Base-by-base conservation (phyloP, 2,329 filamentous ascomycete genomes). In the Thielaviopsis punctulata region DNA sequence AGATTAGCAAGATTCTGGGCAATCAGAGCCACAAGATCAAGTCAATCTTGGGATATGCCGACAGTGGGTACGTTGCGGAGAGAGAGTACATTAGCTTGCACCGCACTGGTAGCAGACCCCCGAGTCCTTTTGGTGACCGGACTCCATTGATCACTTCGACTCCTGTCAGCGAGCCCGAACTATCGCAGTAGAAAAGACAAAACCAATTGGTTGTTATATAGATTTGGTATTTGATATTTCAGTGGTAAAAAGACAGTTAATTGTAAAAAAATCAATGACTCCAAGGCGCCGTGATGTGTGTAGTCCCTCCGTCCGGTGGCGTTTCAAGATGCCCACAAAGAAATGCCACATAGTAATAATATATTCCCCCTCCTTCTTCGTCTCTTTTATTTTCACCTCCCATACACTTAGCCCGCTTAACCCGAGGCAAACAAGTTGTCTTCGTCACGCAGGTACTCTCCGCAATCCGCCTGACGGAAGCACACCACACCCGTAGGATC, bases 401-500 rank as follows among this genome's bases (percentile, higher is more conserved):
- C 12, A 44, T 23, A 52, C 15, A 9, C 3, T 13, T 23, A 19
- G 24, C 36, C 45, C 30, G n/a, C 39, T 63, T 63, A 75, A 53
- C 72, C 70, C 25, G 73, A 69, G 23, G 76, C 72, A 62, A 82
- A 82, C 52, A 82, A 63, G 52, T 76, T 79, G 62, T 81, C 78
- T 64, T 83, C 79, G 61, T 96, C 90, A 63, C 92, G 79, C 62
- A 98, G 72, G 63, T 95, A 98, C 69, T 96, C 90, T 60, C 92
- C 92, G 59, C 86, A 84, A 70, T 98, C 92, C 1, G 86, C 86
- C 69, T 98, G 92, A 58, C 90, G 76, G 68, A 95, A 96, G 52
- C 84, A 83, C 9, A 86, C 83, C 56, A 95, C 83, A 10, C 83
- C 87, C 0, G 92, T 98, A 0, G 92, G 92, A 57, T 95, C 92